Conservation (phyloP, 179 eudicot genomes). For the Patellifolia procumbens region DNA sequence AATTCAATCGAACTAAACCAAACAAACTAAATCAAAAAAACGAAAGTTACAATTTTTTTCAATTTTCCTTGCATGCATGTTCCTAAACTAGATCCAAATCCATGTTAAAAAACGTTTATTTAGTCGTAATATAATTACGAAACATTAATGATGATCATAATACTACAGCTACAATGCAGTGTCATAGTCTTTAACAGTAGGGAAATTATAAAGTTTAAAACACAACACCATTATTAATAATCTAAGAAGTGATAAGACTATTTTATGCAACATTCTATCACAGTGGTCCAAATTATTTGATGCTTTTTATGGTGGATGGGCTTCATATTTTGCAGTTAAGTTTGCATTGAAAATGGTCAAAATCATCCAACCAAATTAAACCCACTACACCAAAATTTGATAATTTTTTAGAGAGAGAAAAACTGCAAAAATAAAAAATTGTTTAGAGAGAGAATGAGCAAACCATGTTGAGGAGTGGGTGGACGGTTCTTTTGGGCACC, state of each 20-base stretch:
- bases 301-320: no score
- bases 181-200: not conserved
- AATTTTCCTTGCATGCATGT: constrained; percentile 25
- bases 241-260: constrained; percentile 15
- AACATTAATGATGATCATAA: no score
- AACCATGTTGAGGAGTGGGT: constrained; percentile 37
- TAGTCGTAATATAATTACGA: no score
- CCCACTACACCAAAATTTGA: constrained; percentile 20
- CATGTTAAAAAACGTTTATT: no score
- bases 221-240: not conserved
- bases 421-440: no score
- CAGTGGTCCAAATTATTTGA: constrained; percentile 32
- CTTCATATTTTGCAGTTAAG: constrained; percentile 23
- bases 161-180: not conserved
- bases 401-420: constrained; percentile 2
- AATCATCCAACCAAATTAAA: constrained; percentile 25
- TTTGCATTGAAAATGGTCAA: constrained; percentile 33
- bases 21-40: not conserved
- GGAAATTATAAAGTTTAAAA: not conserved
- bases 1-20: not conserved
- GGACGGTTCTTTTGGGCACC: constrained; percentile 53
- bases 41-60: no score
- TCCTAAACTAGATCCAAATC: not conserved
- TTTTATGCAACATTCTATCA: constrained; percentile 3
- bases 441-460: constrained; percentile 6